Evolutionary conservation across 371 early-diverging fungal species (phyloP).

Genomic region (Mucor circinelloides): DNA sequence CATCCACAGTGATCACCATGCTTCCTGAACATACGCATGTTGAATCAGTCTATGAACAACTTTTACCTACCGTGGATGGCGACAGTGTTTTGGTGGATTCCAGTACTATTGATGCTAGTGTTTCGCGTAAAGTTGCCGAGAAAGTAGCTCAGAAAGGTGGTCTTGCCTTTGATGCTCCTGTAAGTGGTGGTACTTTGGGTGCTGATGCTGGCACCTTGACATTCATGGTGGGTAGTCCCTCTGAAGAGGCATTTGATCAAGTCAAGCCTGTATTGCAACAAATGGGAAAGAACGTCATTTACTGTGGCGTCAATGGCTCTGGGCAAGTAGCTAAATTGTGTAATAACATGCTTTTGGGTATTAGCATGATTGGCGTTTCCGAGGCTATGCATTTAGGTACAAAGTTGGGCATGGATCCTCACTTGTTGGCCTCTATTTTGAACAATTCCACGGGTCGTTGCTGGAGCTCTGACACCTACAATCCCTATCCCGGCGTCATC

Average conservation of each 20-base stretch:
- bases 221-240: constrained; percentile 94
- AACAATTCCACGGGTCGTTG: constrained; percentile 90
- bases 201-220: constrained; percentile 93
- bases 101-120: constrained; percentile 87
- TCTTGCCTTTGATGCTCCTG: constrained; percentile 92
- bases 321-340: constrained; percentile 97
- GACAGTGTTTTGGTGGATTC: constrained; percentile 81
- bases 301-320: constrained; percentile 86
- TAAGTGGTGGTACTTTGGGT: constrained; percentile 92
- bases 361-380: constrained; percentile 90
- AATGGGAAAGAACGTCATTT: constrained; percentile 96
- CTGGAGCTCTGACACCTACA: constrained; percentile 92
- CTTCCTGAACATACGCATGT: constrained; percentile 88
- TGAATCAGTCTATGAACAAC: constrained; percentile 73
- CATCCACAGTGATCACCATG: constrained; percentile 90
- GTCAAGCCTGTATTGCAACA: constrained; percentile 67
- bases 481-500: constrained; percentile 89
- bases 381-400: constrained; percentile 93
- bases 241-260: constrained; percentile 57
- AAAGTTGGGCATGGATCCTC: constrained; percentile 89
- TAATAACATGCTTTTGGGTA: constrained; percentile 96
- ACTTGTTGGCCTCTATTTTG: constrained; percentile 80
- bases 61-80: constrained; percentile 54
- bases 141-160: constrained; percentile 60
- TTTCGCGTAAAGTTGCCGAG: constrained; percentile 69